Conservation (phyloP, 2,329 filamentous ascomycete genomes). For the Pyricularia grisea region DNA sequence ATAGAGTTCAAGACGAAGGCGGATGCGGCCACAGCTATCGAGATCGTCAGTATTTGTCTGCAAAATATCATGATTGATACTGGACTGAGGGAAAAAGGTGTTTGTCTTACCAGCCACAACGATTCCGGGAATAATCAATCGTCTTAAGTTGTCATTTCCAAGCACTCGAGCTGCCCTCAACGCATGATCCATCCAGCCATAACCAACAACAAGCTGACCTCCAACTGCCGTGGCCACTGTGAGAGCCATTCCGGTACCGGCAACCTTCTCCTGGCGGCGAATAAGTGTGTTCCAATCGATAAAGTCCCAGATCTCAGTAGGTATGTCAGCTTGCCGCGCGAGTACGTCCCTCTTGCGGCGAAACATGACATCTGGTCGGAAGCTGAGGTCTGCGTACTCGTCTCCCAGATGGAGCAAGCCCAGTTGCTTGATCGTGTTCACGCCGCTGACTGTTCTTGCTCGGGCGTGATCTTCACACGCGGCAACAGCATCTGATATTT, state of each 20-base stretch:
- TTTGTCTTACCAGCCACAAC: constrained; percentile 62
- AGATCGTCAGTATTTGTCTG: constrained; percentile 7
- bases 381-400: constrained; percentile 75
- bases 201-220: constrained; percentile 69
- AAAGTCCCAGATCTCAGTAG: constrained; percentile 87
- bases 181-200: constrained; percentile 83
- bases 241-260: constrained; percentile 88
- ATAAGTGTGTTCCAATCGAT: constrained; percentile 77
- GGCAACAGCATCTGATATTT: constrained; percentile 70
- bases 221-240: constrained; percentile 84
- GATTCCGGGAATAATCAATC: constrained; percentile 71
- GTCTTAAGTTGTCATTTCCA: constrained; percentile 71
- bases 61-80: not conserved
- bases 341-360: constrained; percentile 70
- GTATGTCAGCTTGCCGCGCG: constrained; percentile 75
- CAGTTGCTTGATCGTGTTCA: constrained; percentile 79
- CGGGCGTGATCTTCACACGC: constrained; percentile 83
- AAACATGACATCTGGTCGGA: constrained; percentile 93
- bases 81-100: not conserved
- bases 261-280: constrained; percentile 89
- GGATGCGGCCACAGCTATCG: constrained; percentile 59
- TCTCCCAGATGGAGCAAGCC: constrained; percentile 83
- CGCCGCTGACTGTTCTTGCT: constrained; percentile 64
- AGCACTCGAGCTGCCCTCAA: constrained; percentile 72
- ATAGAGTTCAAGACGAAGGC: constrained; percentile 82